Conservation (phyloP, 2,329 filamentous ascomycete species). For the Colletotrichum gloeosporioides region DNA sequence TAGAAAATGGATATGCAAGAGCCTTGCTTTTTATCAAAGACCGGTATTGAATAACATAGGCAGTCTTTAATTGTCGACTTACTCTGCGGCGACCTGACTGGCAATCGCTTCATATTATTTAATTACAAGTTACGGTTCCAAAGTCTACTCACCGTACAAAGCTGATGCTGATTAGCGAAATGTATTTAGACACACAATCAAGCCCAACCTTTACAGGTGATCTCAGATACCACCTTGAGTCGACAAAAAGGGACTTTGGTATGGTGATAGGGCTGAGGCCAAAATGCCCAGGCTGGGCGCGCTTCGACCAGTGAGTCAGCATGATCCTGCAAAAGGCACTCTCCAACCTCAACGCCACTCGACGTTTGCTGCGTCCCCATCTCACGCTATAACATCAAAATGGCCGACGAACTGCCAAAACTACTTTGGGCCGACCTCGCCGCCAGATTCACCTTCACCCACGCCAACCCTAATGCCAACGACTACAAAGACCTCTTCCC, state of each 20-base stretch:
- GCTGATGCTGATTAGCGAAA: not conserved
- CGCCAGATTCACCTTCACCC: constrained; percentile 6
- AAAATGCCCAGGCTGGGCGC: not conserved
- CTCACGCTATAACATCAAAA: not conserved
- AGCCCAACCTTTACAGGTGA: fast-evolving
- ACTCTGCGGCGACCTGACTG: not conserved
- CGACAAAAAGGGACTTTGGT: not conserved
- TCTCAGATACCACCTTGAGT: fast-evolving
- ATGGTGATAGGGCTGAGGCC: not conserved
- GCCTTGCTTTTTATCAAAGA: fast-evolving
- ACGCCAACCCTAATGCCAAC: not conserved
- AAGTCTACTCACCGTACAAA: not conserved
- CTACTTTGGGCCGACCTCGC: constrained; percentile 21
- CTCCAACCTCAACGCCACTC: not conserved
- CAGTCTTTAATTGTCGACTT: not conserved
- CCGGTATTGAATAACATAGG: fast-evolving
- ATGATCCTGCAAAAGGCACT: not conserved
- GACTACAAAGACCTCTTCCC: constrained; percentile 14
- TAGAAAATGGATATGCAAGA: not conserved
- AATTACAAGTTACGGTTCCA: not conserved
- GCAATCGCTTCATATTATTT: not conserved
- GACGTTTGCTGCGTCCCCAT: not conserved
- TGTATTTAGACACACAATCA: not conserved
- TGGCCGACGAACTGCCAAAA: constrained; percentile 24
- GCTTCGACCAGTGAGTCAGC: not conserved